Evolutionary conservation across 2,329 filamentous ascomycete genomes (phyloP).

Genomic region (Claviceps citrina): DNA sequence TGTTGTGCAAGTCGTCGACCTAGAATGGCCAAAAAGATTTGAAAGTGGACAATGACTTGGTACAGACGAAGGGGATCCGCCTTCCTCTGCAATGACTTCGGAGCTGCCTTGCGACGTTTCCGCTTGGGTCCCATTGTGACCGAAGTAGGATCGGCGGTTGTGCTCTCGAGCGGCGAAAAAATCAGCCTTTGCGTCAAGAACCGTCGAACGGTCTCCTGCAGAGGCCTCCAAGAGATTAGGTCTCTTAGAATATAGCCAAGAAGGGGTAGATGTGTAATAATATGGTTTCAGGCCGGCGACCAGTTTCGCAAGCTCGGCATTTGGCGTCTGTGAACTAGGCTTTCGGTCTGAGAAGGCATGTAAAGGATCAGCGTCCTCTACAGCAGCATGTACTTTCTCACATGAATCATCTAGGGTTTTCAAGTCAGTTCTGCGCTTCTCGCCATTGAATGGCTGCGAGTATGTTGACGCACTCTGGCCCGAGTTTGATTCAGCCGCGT

Average conservation of each 20-base stretch:
- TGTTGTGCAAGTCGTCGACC: neutral
- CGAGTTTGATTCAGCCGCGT: neutral
- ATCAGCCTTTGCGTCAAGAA: constrained; percentile 7
- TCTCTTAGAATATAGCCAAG: neutral
- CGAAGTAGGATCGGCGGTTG: constrained; percentile 12
- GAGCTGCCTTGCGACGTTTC: constrained; percentile 7
- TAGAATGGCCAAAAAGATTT: neutral
- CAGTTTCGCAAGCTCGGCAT: neutral
- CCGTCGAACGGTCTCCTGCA: neutral
- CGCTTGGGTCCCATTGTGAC: neutral
- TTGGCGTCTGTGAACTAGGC: neutral
- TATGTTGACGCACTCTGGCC: neutral
- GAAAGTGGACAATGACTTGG: neutral
- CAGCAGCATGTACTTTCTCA: neutral
- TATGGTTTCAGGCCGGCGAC: too few species aligned
- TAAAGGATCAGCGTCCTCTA: neutral
- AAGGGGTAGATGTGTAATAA: neutral
- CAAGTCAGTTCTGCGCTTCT: neutral
- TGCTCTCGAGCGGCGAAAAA: constrained; percentile 25
- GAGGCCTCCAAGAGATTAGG: neutral
- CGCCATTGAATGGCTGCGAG: neutral
- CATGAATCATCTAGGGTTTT: neutral
- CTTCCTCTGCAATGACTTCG: neutral
- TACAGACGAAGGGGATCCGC: neutral
- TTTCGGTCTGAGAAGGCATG: neutral